These are phyloP conservation scores for Hordeum marinum DNA, from an alignment of 176 grass and related monocot species.

Conservation along the genomic window DNA sequence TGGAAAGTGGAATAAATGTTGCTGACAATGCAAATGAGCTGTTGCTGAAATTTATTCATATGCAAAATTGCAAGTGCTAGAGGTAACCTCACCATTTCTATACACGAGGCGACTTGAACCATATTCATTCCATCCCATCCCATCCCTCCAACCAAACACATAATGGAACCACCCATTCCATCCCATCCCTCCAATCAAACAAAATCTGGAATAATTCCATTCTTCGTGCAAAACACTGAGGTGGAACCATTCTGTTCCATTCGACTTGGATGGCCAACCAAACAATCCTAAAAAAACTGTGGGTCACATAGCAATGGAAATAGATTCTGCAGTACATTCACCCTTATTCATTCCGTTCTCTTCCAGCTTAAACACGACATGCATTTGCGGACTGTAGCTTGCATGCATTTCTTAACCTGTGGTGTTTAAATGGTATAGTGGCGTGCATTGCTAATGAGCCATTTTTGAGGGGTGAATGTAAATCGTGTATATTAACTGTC, in stretches of 20 bases:
- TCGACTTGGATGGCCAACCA: neutral
- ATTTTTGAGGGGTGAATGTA: neutral
- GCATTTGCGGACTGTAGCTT: neutral
- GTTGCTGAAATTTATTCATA: neutral
- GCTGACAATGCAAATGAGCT: neutral
- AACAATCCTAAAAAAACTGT: neutral
- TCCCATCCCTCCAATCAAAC: neutral
- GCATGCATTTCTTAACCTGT: conserved; percentile 2
- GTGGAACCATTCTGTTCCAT: neutral
- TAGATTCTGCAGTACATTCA: neutral
- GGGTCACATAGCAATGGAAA: neutral
- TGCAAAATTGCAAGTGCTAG: neutral
- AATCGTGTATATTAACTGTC: neutral
- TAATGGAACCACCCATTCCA: neutral
- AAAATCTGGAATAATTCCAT: neutral
- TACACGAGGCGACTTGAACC: neutral
- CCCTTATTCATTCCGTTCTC: neutral
- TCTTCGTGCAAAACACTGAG: neutral
- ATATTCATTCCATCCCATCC: neutral
- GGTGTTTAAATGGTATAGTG: neutral
- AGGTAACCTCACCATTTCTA: neutral
- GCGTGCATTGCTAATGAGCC: neutral
- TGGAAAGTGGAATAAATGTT: neutral
- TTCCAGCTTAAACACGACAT: neutral
- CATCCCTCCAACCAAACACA: neutral